Evolutionary conservation across 163 green algal genomes (phyloP), one percentile per base, ranked within the genome.

Genomic region (Scenedesmus sp.): DNA sequence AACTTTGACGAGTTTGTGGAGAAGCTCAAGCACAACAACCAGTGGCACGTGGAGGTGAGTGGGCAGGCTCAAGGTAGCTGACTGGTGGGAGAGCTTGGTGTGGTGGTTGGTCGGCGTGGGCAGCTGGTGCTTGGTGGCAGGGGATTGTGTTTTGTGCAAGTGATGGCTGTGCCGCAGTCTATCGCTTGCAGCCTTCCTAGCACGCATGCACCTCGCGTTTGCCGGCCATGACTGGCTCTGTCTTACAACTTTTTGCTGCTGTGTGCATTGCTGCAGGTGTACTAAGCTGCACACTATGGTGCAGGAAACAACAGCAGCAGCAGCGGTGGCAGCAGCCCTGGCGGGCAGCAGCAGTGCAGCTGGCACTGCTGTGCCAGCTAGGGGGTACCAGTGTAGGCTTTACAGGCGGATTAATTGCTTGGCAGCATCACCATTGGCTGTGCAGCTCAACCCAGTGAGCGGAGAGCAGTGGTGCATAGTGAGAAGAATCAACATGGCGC

Each of bases 11-110:
- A 99, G 92, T 99, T 97, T 92, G 95, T 98, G 35, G 95, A 97
- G 92, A 94, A 93, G 80, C 96, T 99, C 37, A 99, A 99, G 97
- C 95, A 99, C 92, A 98, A 97, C 81, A 94, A 96, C 93, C 98
- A 99, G 94, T 98, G 97, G 95, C 97, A 99, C 94, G 97, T 99
- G 65, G 97, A 99, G 96, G 98, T 99, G 80, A 4, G 78, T 56
- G 37, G n/a, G 15, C 78, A 40, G 24, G 78, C 20, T 53, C 10
- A 61, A 12, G 20, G n/a, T n/a, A n/a, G n/a, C n/a, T n/a, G n/a
- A n/a, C n/a, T n/a, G n/a, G n/a, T n/a, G n/a, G n/a, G n/a, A n/a
- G n/a, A n/a, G n/a, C n/a, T 70, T 22, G 30, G 46, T n/a, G 15
- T 20, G 56, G 7, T 70, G 16, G 30, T 70, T 12, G 51, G 51